Percentiles rank a stretch among this genome's conserved stretches.
phyloP scores from a whole-genome alignment of 1,284 basidiomycete genomes.

The Irpex rosettiformis region DNA sequence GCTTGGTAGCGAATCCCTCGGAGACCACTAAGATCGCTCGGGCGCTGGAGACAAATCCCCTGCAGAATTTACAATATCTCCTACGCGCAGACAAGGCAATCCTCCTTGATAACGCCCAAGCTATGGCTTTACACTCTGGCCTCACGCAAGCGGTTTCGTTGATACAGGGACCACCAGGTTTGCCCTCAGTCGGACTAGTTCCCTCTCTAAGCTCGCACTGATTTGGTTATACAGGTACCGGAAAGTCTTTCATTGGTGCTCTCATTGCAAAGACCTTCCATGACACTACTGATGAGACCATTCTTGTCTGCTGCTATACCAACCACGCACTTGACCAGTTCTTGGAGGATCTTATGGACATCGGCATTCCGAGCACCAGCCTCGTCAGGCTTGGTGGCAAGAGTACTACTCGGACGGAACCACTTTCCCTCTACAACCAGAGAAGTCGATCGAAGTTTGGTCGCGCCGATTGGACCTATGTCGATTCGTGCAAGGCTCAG shows the following conservation, averaged over 20 bases:
- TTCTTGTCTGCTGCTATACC: slow-evolving; percentile 64
- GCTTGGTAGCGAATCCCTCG: slow-evolving; percentile 7
- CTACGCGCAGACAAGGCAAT: slow-evolving; percentile 37
- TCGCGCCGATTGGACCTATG: slow-evolving; percentile 36
- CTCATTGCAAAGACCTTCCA: slow-evolving; percentile 55
- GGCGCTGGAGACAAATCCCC: slow-evolving; percentile 31
- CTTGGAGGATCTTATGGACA: slow-evolving; percentile 52
- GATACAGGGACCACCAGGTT: slow-evolving; percentile 68
- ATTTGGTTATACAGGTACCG: slow-evolving; percentile 44
- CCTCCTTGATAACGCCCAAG: slow-evolving; percentile 48
- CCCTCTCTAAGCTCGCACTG: background rate
- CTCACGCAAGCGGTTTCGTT: slow-evolving; percentile 52
- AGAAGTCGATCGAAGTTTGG: slow-evolving; percentile 14
- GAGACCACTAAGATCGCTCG: slow-evolving; percentile 27
- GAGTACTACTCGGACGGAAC: slow-evolving; percentile 40
- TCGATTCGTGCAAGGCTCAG: slow-evolving; percentile 33
- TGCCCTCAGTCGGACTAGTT: slow-evolving; percentile 11
- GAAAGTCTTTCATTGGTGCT: slow-evolving; percentile 66
- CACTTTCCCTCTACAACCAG: slow-evolving; percentile 39
- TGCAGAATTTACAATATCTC: slow-evolving; percentile 38
- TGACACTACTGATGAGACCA: slow-evolving; percentile 39
- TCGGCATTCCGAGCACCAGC: slow-evolving; percentile 44
- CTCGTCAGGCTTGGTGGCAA: slow-evolving; percentile 58
- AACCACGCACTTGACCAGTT: slow-evolving; percentile 69
- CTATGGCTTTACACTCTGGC: slow-evolving; percentile 44